Base-by-base conservation (phyloP, 805 yeast species). In the Candida krabiensis region DNA sequence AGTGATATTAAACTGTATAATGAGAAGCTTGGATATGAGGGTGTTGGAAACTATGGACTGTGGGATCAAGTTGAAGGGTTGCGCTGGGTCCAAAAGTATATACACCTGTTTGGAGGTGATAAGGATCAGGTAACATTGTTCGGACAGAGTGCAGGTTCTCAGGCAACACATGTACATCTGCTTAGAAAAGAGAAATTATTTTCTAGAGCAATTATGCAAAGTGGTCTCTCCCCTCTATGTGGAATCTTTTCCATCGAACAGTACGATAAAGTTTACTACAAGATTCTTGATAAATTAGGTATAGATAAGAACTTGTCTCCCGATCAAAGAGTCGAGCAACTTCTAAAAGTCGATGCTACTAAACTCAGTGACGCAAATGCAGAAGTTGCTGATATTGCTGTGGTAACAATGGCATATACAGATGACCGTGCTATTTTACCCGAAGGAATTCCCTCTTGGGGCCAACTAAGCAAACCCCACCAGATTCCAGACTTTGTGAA, bases 61-160 rank as follows among this genome's bases (percentile, higher is more conserved):
- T 51, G 49, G 47, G 57, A 51, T 28, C 57, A 51, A 30, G 29
- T 41, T 4, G 21, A 27, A 15, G 57, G 53, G 5, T 35, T 53
- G 9, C 37, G 35, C 11, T 51, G 56, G 58, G 40, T 41, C 6
- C 33, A 43, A 17, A 40, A 44, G 18, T 35, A 49, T 34, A 51
- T 53, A 19, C 28, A 39, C 19, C 32, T 40, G 11, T 53, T 53
- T 28, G 56, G 55, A 3, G 55, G 56, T 16, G 48, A 51, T 34
- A 35, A 37, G 5, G 32, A 33, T 14, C 26, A 37, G 33, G 43
- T 51, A 13, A 53, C 56, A 4, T 31, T 53, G 14, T 43, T 45
- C 16, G 55, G 55, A n/a, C 46, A 45, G 33, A 44, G 49, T 28
- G 58, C 56, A n/a, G 58, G 55, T 2, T 23, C 34, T 16, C 41